These are phyloP conservation scores for Ustulina deusta DNA, from an alignment of 2,329 filamentous ascomycete species.

Conservation along the genomic window DNA sequence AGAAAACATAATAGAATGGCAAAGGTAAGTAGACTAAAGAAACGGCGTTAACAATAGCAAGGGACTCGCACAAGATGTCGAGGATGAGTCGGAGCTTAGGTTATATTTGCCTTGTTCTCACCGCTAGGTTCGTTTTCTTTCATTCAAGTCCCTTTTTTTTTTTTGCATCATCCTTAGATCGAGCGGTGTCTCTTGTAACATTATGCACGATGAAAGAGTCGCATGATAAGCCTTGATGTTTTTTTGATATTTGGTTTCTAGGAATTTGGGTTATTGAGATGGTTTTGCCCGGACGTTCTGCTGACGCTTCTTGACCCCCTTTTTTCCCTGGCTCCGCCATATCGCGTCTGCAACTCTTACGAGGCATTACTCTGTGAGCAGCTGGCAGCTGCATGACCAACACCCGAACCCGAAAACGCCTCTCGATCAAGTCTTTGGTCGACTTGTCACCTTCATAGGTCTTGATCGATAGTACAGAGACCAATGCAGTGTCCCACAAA, in stretches of 20 bases:
- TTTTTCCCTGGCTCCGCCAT: background rate
- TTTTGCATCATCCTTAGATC: background rate
- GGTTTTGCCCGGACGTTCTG: background rate
- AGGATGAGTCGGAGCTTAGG: background rate
- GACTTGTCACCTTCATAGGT: background rate
- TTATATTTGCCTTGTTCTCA: background rate
- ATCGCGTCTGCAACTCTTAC: background rate
- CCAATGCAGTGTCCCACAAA: background rate
- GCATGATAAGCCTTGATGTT: background rate
- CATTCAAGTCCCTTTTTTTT: background rate
- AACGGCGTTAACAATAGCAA: background rate
- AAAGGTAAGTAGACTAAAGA: background rate
- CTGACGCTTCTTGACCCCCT: background rate
- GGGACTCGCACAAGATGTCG: background rate
- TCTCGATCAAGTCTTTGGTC: background rate
- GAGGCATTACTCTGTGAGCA: background rate
- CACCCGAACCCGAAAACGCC: background rate
- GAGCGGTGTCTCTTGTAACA: background rate
- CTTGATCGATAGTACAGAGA: background rate
- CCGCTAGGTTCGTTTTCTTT: background rate
- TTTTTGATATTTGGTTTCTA: slow-evolving; percentile 8
- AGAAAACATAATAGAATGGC: background rate
- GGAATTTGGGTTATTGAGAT: slow-evolving; percentile 8
- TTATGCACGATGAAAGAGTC: background rate
- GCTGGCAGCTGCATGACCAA: background rate